A percentile compares a stretch with the other conserved stretches of the same genome.
Conservation (phyloP, 371 early-diverging fungal species). For the Capillidium rhysosporum region DNA sequence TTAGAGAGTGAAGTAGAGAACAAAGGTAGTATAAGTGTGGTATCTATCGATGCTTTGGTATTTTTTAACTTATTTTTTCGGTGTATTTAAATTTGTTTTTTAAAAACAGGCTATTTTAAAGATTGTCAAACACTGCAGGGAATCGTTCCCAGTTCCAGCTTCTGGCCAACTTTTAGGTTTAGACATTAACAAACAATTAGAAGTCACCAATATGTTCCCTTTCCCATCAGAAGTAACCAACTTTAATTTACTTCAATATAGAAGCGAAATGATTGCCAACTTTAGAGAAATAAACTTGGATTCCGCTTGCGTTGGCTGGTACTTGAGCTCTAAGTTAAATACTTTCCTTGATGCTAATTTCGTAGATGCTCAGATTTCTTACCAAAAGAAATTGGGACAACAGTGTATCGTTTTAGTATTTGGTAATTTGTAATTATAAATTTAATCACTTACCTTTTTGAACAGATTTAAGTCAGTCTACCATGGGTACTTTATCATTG, state of each 20-base stretch:
- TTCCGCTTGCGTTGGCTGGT: conserved; percentile 94
- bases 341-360: conserved; percentile 76
- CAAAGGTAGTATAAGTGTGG: no score
- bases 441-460: neutral
- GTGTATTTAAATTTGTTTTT: no score
- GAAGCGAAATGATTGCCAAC: conserved; percentile 80
- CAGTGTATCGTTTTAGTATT: conserved; percentile 81
- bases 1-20: no score
- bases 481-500: conserved; percentile 69
- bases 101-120: conserved; percentile 56
- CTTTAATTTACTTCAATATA: conserved; percentile 34
- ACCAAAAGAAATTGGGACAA: conserved; percentile 63
- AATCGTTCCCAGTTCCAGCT: conserved; percentile 51
- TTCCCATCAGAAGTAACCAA: conserved; percentile 32
- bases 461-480: conserved; percentile 55
- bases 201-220: conserved; percentile 81
- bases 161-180: conserved; percentile 81
- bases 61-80: no score
- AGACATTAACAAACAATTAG: conserved; percentile 61
- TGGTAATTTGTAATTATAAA: conserved; percentile 14
- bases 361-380: conserved; percentile 76
- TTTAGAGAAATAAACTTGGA: conserved; percentile 86
- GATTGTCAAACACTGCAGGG: conserved; percentile 89
- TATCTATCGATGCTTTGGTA: no score
- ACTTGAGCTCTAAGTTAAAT: conserved; percentile 72